Evolutionary conservation across 1,139 yeast genomes (phyloP).

Genomic region (Pichia sp.): DNA sequence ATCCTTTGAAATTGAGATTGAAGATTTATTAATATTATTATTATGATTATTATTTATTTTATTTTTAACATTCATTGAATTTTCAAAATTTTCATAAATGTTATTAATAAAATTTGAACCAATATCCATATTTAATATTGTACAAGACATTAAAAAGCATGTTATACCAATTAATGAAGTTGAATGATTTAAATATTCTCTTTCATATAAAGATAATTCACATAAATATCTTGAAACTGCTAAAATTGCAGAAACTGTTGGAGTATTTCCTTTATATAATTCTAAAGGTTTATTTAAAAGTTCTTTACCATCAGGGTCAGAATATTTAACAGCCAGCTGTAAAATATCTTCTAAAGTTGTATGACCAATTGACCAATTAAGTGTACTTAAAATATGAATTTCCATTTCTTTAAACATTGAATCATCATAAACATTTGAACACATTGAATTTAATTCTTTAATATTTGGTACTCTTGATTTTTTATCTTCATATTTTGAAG

Average conservation of each 20-base stretch:
- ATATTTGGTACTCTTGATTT: constrained; percentile 79
- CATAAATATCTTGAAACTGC: constrained; percentile 64
- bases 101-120: constrained; percentile 29
- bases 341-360: constrained; percentile 51
- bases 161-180: constrained; percentile 62
- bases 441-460: constrained; percentile 68
- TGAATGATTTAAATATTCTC: constrained; percentile 54
- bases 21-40: constrained; percentile 1
- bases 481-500: constrained; percentile 87
- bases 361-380: constrained; percentile 73
- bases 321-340: constrained; percentile 43
- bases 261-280: constrained; percentile 26
- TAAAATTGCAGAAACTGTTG: constrained; percentile 43
- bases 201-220: constrained; percentile 69
- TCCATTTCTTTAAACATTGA: constrained; percentile 96
- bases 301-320: constrained; percentile 31
- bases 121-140: constrained; percentile 43
- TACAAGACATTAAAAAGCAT: constrained; percentile 66
- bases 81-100: constrained; percentile 19
- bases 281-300: constrained; percentile 25
- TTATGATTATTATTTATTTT: neutral
- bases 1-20: neutral
- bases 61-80: constrained; percentile 7
- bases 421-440: constrained; percentile 79
- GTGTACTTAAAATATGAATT: constrained; percentile 73